Evolutionary conservation across 2,329 filamentous ascomycete genomes (phyloP).

Genomic region (Penicillium brasilianum): DNA sequence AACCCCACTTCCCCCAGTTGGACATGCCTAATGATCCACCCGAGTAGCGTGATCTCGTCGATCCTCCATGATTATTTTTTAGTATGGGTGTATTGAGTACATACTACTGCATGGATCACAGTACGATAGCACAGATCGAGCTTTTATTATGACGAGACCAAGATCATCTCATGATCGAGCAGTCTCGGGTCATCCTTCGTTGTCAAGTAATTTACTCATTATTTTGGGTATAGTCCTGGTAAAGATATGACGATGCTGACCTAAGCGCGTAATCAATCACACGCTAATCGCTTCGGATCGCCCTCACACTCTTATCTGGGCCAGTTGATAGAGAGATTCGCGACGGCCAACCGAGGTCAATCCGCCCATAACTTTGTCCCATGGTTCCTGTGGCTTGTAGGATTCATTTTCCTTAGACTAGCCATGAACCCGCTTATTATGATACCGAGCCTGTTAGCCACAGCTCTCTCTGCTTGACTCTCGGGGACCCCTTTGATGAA

Average conservation of each 20-base stretch:
- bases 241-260: not conserved
- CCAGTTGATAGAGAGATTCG: not conserved
- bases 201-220: not conserved
- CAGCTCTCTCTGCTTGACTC: too few relatives aligned
- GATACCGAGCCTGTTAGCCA: too few relatives aligned
- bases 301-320: not conserved
- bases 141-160: not conserved
- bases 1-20: not conserved
- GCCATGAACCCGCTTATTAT: too few relatives aligned
- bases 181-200: not conserved
- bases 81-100: slow-evolving; percentile 1
- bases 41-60: slow-evolving; percentile 8
- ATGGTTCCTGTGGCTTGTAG: not conserved
- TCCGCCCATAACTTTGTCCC: not conserved
- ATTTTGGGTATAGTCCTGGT: too few relatives aligned
- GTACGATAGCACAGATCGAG: not conserved
- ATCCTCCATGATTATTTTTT: slow-evolving; percentile 7
- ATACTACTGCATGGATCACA: not conserved
- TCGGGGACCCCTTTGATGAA: too few relatives aligned
- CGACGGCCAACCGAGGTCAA: not conserved
- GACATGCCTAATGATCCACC: slow-evolving; percentile 5
- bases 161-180: not conserved
- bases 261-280: not conserved
- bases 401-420: too few relatives aligned
- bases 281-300: not conserved